A percentile compares a stretch with the other conserved stretches of the same genome.
These are phyloP conservation scores for Metschnikowia sp. DNA, from an alignment of 805 yeast genomes.

Conservation along the genomic window DNA sequence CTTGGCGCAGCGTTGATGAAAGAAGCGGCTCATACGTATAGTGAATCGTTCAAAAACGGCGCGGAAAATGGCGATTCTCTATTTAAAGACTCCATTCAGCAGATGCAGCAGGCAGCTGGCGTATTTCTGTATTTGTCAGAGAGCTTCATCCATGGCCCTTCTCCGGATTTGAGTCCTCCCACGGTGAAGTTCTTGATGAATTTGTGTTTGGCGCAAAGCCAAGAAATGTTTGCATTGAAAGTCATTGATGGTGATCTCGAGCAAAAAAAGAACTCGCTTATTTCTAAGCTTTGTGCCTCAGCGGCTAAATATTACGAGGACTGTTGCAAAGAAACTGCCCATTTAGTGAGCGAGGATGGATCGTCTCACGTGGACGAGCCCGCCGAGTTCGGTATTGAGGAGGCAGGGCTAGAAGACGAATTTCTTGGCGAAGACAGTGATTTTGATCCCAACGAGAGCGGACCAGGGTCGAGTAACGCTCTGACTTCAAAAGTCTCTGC, in stretches of 20 bases:
- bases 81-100: conserved; percentile 56
- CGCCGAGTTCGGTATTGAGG: conserved; percentile 20
- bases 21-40: conserved; percentile 38
- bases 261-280: conserved; percentile 58
- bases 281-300: conserved; percentile 71
- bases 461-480: conserved; percentile 10
- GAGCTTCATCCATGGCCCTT: conserved; percentile 86
- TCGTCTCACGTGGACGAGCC: conserved; percentile 5
- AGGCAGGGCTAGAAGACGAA: conserved; percentile 27
- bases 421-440: conserved; percentile 15
- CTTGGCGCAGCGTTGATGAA: conserved; percentile 61
- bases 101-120: conserved; percentile 76
- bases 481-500: conserved; percentile 21
- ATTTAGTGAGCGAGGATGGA: conserved; percentile 15
- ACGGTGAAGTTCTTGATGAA: conserved; percentile 61
- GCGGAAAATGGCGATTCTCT: conserved; percentile 35
- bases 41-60: conserved; percentile 23
- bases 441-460: conserved; percentile 7
- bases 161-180: conserved; percentile 67
- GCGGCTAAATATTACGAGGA: conserved; percentile 54
- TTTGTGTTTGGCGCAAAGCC: conserved; percentile 82
- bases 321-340: conserved; percentile 44
- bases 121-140: conserved; percentile 68
- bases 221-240: conserved; percentile 73
- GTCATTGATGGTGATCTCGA: conserved; percentile 51